Percentiles rank a stretch among this genome's conserved stretches.
Conservation (phyloP, 1,139 yeast genomes). For the Suhomyces panamericanus region DNA sequence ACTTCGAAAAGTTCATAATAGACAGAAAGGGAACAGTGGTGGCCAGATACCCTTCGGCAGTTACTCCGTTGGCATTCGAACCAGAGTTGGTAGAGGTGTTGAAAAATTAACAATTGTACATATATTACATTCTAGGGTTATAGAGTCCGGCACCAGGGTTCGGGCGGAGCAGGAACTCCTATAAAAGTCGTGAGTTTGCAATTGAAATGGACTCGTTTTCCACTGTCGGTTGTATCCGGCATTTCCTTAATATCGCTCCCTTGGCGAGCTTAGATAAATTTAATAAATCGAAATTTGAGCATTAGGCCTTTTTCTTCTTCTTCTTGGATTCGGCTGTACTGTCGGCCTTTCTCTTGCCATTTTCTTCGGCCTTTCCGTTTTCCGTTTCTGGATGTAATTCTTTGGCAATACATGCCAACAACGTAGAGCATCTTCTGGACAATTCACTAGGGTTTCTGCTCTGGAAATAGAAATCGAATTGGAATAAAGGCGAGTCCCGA, state of each 20-base stretch:
- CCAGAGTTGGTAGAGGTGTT: conserved; percentile 48
- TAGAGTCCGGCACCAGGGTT: not conserved
- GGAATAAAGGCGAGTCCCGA: conserved; percentile 59
- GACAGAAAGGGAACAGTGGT: conserved; percentile 72
- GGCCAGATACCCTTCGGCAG: conserved; percentile 66
- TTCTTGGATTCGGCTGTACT: conserved; percentile 8
- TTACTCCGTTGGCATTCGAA: conserved; percentile 64
- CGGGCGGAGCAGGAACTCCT: not conserved
- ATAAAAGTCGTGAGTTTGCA: not conserved
- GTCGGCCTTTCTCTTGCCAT: conserved; percentile 20
- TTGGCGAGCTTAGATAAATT: too few species aligned
- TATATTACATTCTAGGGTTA: not conserved
- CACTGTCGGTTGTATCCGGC: too few species aligned
- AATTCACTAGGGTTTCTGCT: conserved; percentile 66
- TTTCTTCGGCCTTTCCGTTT: conserved; percentile 13
- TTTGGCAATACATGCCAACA: conserved; percentile 62
- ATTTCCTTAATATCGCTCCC: too few species aligned
- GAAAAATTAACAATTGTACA: conserved; percentile 9
- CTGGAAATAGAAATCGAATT: conserved; percentile 71
- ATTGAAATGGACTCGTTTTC: too few species aligned
- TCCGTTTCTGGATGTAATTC: conserved; percentile 44
- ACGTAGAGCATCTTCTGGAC: conserved; percentile 65
- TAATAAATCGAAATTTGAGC: too few species aligned
- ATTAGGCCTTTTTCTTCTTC: conserved; percentile 9
- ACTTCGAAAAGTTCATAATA: conserved; percentile 87